A percentile compares a stretch with the other conserved stretches of the same genome.
Conservation (phyloP, 345 rosid genomes). For the Mallotus nudiflorus region DNA sequence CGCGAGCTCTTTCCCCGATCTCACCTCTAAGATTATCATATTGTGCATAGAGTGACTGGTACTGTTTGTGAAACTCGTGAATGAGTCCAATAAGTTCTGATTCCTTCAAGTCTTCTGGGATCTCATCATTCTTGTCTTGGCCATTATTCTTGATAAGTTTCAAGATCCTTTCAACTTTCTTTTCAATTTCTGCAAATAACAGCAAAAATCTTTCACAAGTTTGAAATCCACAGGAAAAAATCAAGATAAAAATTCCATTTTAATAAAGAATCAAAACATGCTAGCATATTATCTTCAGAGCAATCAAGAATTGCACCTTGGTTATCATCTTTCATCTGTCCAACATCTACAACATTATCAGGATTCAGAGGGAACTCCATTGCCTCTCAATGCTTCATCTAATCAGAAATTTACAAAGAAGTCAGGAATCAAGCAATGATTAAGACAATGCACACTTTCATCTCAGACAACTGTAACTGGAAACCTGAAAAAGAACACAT, state of each 20-base stretch:
- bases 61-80: constrained; percentile 49
- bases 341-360: constrained; percentile 20
- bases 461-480: constrained; percentile 10
- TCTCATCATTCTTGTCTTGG: constrained; percentile 31
- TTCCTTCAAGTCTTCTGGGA: constrained; percentile 34
- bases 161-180: constrained; percentile 41
- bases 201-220: not conserved
- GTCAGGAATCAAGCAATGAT: not conserved
- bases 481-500: constrained; percentile 24
- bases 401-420: constrained; percentile 11
- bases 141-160: constrained; percentile 44
- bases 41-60: constrained; percentile 42
- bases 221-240: no score
- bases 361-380: constrained; percentile 15
- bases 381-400: constrained; percentile 10
- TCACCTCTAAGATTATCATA: constrained; percentile 36
- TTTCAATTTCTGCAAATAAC: constrained; percentile 51
- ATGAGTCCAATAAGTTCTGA: constrained; percentile 44
- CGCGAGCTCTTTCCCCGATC: constrained; percentile 14
- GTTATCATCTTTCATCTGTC: constrained; percentile 37
- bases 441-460: constrained; percentile 6
- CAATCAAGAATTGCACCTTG: constrained; percentile 38
- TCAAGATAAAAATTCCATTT: no score
- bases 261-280: not conserved
- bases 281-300: not conserved